Conservation (phyloP, 2,329 filamentous ascomycete genomes). For the Stromatinia cepivora region DNA sequence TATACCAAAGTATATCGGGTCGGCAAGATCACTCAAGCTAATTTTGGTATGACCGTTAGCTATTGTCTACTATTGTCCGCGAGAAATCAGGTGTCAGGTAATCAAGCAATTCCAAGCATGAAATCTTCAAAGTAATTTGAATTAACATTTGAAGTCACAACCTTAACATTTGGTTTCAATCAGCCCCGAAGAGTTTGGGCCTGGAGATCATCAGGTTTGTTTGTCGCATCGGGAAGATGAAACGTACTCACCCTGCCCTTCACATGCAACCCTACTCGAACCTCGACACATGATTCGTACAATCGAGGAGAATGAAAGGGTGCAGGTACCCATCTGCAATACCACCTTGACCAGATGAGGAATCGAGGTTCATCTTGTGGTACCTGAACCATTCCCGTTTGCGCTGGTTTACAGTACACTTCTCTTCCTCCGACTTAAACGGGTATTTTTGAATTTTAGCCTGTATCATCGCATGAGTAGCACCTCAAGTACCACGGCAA, state of each 20-base stretch:
- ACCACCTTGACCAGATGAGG: neutral
- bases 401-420: neutral
- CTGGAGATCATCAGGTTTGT: neutral
- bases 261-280: neutral
- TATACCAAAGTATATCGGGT: neutral
- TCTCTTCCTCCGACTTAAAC: neutral
- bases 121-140: conserved; percentile 1
- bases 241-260: neutral
- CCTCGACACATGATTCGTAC: neutral
- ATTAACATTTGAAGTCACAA: neutral
- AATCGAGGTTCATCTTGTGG: conserved; percentile 8
- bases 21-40: neutral
- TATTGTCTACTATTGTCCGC: neutral
- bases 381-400: conserved; percentile 8
- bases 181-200: neutral
- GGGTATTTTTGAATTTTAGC: neutral
- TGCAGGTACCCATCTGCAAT: conserved; percentile 15
- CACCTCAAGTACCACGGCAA: neutral
- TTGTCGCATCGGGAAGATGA: conserved; percentile 7
- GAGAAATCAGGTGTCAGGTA: neutral
- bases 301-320: neutral
- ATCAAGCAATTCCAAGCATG: conserved; percentile 10
- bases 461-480: neutral
- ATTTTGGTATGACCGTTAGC: neutral
- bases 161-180: neutral